A percentile compares a stretch with the other conserved stretches of the same genome.
These are phyloP conservation scores for Bacterosira constricta DNA, from an alignment of 108 stramenopile species.

Conservation along the genomic window DNA sequence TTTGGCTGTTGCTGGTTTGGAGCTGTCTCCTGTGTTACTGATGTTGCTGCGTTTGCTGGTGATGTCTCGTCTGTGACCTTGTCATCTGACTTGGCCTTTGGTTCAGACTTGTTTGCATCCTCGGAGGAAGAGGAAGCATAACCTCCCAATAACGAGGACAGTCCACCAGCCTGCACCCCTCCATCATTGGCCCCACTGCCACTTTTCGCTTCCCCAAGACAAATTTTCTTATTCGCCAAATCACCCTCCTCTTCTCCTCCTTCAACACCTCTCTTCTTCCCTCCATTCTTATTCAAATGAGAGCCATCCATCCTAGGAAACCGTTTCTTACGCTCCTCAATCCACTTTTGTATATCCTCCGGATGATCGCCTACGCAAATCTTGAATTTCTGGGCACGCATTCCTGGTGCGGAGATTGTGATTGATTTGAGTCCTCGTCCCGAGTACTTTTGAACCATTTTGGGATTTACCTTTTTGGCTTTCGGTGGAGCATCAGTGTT, in stretches of 20 bases:
- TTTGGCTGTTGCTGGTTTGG: neutral
- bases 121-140: constrained; percentile 80
- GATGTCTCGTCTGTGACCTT: constrained; percentile 28
- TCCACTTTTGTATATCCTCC: constrained; percentile 85
- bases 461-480: constrained; percentile 26
- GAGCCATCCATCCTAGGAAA: constrained; percentile 54
- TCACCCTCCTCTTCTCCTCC: neutral
- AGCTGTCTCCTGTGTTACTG: neutral
- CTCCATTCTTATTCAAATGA: neutral
- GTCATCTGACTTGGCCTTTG: neutral
- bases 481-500: neutral
- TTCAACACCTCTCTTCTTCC: constrained; percentile 4
- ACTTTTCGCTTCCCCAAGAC: neutral
- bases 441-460: constrained; percentile 62
- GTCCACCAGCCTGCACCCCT: constrained; percentile 11
- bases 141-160: constrained; percentile 75
- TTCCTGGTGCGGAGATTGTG: constrained; percentile 76
- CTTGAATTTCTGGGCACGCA: constrained; percentile 72
- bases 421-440: constrained; percentile 85
- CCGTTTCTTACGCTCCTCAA: constrained; percentile 73
- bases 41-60: no score
- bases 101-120: constrained; percentile 14
- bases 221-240: neutral
- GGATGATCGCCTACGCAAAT: constrained; percentile 91
- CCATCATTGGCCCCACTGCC: neutral